phyloP scores from a whole-genome alignment of 306 rosid species.

The Hylodesmum podocarpum region DNA sequence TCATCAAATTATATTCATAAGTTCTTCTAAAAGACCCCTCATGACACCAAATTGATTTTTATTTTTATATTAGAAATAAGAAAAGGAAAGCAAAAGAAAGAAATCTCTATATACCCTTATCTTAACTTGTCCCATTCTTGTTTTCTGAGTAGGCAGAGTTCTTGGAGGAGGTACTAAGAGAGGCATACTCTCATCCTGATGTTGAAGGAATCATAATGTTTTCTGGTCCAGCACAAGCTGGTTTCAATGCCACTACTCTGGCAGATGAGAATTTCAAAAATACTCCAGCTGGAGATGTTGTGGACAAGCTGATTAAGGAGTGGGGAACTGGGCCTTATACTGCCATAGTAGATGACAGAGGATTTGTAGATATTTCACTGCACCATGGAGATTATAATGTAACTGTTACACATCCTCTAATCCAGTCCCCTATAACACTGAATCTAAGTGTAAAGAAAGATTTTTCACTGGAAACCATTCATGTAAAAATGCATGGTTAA shows the following conservation, averaged over 20 bases:
- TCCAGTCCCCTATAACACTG: slow-evolving; percentile 37
- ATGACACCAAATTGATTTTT: neutral
- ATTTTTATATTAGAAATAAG: neutral
- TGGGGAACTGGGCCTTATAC: slow-evolving; percentile 50
- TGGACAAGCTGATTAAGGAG: slow-evolving; percentile 67
- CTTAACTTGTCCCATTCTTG: neutral
- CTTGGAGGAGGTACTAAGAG: slow-evolving; percentile 67
- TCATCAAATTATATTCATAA: neutral
- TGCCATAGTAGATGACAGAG: slow-evolving; percentile 50
- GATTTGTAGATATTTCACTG: slow-evolving; percentile 49
- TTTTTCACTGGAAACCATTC: slow-evolving; percentile 31
- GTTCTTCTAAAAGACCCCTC: neutral
- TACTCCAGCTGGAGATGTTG: slow-evolving; percentile 69
- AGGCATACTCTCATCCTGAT: slow-evolving; percentile 67
- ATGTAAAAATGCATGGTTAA: slow-evolving; percentile 44
- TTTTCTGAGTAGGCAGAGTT: slow-evolving; percentile 50
- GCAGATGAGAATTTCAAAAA: slow-evolving; percentile 55
- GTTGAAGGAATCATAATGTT: slow-evolving; percentile 84
- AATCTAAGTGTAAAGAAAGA: slow-evolving; percentile 49
- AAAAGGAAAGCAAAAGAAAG: neutral
- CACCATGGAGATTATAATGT: slow-evolving; percentile 79
- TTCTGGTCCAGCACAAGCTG: slow-evolving; percentile 63
- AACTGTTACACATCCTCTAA: slow-evolving; percentile 48
- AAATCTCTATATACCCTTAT: neutral
- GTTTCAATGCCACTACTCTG: slow-evolving; percentile 51